Percentiles rank a stretch among this genome's conserved stretches.
Evolutionary conservation across 441 rosid species (phyloP).

Genomic region (Arabidopsis hybrid): DNA sequence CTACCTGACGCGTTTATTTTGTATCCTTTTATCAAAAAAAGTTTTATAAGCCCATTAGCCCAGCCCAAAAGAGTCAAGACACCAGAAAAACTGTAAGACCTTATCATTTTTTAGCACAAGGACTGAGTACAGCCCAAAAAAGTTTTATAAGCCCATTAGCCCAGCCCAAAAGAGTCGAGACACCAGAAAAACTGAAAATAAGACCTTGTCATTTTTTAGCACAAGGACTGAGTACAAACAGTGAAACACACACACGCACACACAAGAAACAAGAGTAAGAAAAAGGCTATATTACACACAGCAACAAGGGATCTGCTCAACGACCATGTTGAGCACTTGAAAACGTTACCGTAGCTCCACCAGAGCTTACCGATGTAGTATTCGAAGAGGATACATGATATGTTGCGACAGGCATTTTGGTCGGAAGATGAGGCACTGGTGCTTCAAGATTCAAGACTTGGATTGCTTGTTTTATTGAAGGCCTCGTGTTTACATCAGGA

Average conservation of each 20-base stretch:
- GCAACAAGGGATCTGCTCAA: constrained; percentile 14
- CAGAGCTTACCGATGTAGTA: constrained; percentile 31
- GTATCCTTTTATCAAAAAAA: no score
- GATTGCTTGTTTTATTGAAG: constrained; percentile 64
- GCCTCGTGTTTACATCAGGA: constrained; percentile 63
- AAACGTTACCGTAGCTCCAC: constrained; percentile 24
- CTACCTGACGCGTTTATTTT: constrained; percentile 21
- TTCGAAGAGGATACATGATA: constrained; percentile 43
- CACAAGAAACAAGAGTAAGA: neutral
- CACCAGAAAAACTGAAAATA: no score
- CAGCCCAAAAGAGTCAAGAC: no score
- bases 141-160: no score
- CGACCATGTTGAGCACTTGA: constrained; percentile 48
- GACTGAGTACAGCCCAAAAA: no score
- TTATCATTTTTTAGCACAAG: no score
- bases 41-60: no score
- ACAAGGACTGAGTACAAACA: no score
- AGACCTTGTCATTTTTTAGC: no score
- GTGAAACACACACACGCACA: neutral
- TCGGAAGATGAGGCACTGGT: constrained; percentile 51
- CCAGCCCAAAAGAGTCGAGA: no score
- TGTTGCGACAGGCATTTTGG: constrained; percentile 53
- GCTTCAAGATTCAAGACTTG: constrained; percentile 60
- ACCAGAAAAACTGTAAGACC: no score
- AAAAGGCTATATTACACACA: constrained; percentile 9